Evolutionary conservation across 331 rosid genomes (phyloP), one percentile per base, ranked within the genome.

Genomic region (Spiraea crenata): DNA sequence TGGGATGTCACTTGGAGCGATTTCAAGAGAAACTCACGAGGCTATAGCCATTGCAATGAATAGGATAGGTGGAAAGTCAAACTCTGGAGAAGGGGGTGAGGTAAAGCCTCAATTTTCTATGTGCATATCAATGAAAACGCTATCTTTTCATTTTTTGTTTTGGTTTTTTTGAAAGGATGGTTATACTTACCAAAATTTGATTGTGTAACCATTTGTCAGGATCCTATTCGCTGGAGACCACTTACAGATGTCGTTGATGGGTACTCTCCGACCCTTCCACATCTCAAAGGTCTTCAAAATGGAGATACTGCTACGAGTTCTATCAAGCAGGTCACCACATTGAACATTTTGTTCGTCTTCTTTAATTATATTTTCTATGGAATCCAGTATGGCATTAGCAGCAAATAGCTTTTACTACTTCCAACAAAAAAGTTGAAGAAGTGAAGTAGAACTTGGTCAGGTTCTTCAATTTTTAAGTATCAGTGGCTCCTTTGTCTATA

Each of bases 31-130:
- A 83, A 95, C 99, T 40, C 99, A 95, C 15, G 99, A 95, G 86
- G 97, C 99, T 70, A 95, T 95, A 74, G 99, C 99, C 61, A 75
- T 95, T 72, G 99, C 99, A 72, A 95, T 95, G 99, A 95, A 95
- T 76, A 91, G 99, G 83, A 7, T 95, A 81, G 99, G 96, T 79
- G 99, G 99, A 75, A 95, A 87, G 79, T 91, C 97, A 55, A 95
- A 95, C 81, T 95, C 99, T 34, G 99, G 99, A 78, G 99, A 95
- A 88, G 99, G 99, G 83, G 99, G 99, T 20, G 99, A 95, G 99
- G 99, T 95, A 95, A 66, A 50, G 47, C 40, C 15, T 70, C 34
- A 48, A 50, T 60, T 20, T 37, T 41, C 7, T 14, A 35, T 39
- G 31, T 25, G 34, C 9, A 57, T 15, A 0, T 5, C n/a, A 1